Percentiles rank a stretch among this genome's conserved stretches.
Evolutionary conservation across 768 basidiomycete genomes (phyloP).

Genomic region (Russula sp.): DNA sequence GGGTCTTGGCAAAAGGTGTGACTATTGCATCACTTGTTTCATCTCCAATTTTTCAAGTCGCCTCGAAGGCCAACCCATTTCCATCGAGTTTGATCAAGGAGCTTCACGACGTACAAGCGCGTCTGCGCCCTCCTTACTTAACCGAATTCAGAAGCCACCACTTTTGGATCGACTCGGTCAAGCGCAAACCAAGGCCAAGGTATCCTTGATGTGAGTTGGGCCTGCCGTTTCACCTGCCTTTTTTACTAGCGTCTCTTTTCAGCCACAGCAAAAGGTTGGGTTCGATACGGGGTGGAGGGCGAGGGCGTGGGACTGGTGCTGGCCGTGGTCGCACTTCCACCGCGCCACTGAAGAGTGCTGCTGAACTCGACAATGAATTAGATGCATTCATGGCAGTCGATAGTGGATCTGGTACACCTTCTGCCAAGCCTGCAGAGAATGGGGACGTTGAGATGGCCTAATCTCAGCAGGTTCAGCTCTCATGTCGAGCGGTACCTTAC

Average conservation of each 20-base stretch:
- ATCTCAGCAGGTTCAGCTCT: neutral
- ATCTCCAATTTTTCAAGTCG: neutral
- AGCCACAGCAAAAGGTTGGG: conserved; percentile 12
- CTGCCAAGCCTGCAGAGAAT: conserved; percentile 4
- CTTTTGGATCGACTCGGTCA: conserved; percentile 56
- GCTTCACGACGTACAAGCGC: conserved; percentile 30
- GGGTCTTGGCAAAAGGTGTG: conserved; percentile 82
- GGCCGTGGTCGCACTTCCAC: conserved; percentile 24
- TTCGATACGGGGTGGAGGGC: conserved; percentile 19
- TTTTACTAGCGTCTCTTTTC: neutral
- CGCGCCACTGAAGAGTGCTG: conserved; percentile 52
- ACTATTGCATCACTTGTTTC: conserved; percentile 1
- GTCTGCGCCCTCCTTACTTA: conserved; percentile 55
- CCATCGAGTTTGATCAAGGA: conserved; percentile 51
- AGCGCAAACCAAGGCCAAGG: conserved; percentile 32
- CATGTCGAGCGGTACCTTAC: neutral
- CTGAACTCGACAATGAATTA: conserved; percentile 81
- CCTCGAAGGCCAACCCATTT: conserved; percentile 70
- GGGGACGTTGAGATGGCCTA: conserved; percentile 15
- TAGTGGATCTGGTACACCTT: conserved; percentile 1
- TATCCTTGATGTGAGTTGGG: conserved; percentile 14
- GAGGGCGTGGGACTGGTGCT: conserved; percentile 30
- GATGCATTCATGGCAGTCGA: conserved; percentile 77
- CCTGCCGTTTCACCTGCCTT: no score
- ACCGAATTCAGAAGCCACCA: conserved; percentile 69